Conservation (phyloP, 768 basidiomycete genomes). For the Mycena kentingensis region DNA sequence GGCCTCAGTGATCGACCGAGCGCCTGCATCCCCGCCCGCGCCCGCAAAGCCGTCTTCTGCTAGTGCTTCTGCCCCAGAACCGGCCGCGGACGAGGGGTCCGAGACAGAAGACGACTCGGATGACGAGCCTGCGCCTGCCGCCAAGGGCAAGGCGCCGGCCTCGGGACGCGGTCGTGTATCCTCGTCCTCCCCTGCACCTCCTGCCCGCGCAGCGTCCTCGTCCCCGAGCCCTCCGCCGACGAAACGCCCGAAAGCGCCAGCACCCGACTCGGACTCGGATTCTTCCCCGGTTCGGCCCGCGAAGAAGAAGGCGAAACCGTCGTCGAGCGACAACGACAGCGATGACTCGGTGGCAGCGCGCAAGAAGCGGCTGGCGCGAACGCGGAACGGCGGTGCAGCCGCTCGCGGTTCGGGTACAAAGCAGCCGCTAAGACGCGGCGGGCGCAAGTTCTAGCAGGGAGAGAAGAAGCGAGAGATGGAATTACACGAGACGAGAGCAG, state of each 20-base stretch:
- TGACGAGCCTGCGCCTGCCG: slow-evolving; percentile 25
- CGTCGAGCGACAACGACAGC: slow-evolving; percentile 59
- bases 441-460: slow-evolving; percentile 61
- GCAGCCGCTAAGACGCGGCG: slow-evolving; percentile 77
- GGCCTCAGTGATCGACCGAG: slow-evolving; percentile 9
- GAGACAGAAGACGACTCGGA: slow-evolving; percentile 50
- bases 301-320: slow-evolving; percentile 51
- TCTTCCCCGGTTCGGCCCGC: slow-evolving; percentile 50
- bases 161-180: too few species aligned
- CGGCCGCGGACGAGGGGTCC: slow-evolving; percentile 38
- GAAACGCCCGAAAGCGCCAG: slow-evolving; percentile 26
- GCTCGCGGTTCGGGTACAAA: slow-evolving; percentile 57
- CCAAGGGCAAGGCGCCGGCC: slow-evolving; percentile 26
- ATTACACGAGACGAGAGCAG: not conserved
- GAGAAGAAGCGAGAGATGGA: not conserved
- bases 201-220: slow-evolving; percentile 10
- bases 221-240: slow-evolving; percentile 17
- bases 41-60: not conserved
- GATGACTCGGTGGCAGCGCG: slow-evolving; percentile 58
- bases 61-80: not conserved
- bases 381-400: slow-evolving; percentile 33
- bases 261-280: slow-evolving; percentile 45
- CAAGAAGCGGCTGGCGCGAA: slow-evolving; percentile 28
- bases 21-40: slow-evolving; percentile 7
- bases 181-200: slow-evolving; percentile 23